Evolutionary conservation across 257 asterid genomes (phyloP).

Genomic region (Primulina huaijiensis): DNA sequence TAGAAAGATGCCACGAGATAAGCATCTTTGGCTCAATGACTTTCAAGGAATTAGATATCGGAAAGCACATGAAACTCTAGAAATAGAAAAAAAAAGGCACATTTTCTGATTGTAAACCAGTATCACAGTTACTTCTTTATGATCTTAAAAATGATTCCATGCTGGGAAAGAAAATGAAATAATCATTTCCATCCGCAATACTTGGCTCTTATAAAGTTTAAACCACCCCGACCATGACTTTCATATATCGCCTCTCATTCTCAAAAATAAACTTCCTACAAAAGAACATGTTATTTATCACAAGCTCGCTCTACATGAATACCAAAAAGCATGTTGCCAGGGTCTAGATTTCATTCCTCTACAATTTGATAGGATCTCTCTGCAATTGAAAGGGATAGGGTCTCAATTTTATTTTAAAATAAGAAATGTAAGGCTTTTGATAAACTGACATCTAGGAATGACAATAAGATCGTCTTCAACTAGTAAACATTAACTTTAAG

Average conservation of each 20-base stretch:
- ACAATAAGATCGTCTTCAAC: slow-evolving; percentile 9
- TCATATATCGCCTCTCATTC: slow-evolving; percentile 14
- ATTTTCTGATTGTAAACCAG: background rate
- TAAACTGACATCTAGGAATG: background rate
- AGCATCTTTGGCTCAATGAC: background rate
- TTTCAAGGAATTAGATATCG: slow-evolving; percentile 13
- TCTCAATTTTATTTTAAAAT: background rate
- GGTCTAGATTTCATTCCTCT: slow-evolving; percentile 14
- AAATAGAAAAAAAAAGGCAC: background rate
- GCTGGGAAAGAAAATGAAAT: slow-evolving; percentile 9
- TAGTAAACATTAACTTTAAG: background rate
- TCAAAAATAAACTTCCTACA: slow-evolving; percentile 11
- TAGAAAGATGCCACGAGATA: background rate
- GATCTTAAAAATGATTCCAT: slow-evolving; percentile 7
- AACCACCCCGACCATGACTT: slow-evolving; percentile 13
- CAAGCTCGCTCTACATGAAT: slow-evolving; percentile 16
- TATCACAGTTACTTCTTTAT: background rate
- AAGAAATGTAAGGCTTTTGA: slow-evolving; percentile 1
- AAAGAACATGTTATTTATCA: background rate
- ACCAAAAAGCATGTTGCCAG: background rate
- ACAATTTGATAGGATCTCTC: slow-evolving; percentile 2
- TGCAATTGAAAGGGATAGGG: slow-evolving; percentile 1
- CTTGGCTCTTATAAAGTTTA: background rate
- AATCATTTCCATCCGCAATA: background rate
- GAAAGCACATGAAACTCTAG: slow-evolving; percentile 3